These are phyloP conservation scores for Gyromitra esculenta DNA, from an alignment of 2,329 filamentous ascomycete species.

Conservation along the genomic window DNA sequence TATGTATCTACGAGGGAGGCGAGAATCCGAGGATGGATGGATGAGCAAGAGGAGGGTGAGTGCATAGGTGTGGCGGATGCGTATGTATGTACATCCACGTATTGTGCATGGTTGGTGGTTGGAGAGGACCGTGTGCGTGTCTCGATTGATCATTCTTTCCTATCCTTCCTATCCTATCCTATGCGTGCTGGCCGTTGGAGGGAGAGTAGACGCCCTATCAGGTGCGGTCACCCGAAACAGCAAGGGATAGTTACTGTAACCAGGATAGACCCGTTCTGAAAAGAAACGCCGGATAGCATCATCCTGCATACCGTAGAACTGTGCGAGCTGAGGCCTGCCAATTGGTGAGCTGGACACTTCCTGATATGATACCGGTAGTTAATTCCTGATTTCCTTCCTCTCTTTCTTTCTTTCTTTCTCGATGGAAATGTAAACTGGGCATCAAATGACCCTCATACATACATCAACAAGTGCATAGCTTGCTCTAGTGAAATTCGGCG, in stretches of 20 bases:
- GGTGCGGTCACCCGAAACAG: constrained; percentile 44
- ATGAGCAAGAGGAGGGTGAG: neutral
- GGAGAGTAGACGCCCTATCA: constrained; percentile 32
- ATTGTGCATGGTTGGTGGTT: constrained; percentile 40
- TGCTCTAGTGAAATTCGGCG: constrained; percentile 8
- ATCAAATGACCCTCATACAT: constrained; percentile 48
- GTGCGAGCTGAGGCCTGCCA: constrained; percentile 16
- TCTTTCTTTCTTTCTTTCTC: constrained; percentile 10
- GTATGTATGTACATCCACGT: constrained; percentile 34
- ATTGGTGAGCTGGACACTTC: constrained; percentile 34
- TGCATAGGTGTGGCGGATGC: constrained; percentile 44
- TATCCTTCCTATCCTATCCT: constrained; percentile 1
- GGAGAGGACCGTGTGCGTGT: constrained; percentile 42
- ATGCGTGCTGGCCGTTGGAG: constrained; percentile 47
- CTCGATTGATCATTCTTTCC: neutral
- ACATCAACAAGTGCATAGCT: constrained; percentile 40
- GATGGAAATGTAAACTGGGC: constrained; percentile 7
- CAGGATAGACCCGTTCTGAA: constrained; percentile 46
- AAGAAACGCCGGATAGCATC: constrained; percentile 45
- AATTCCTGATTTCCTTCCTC: constrained; percentile 7
- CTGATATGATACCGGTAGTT: constrained; percentile 36
- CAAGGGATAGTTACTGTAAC: constrained; percentile 45
- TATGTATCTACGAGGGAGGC: constrained; percentile 34
- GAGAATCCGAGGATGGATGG: neutral
- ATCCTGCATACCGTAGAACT: constrained; percentile 30